Conservation (phyloP, 768 basidiomycete genomes). For the Coprinopsis marcescibilis region DNA sequence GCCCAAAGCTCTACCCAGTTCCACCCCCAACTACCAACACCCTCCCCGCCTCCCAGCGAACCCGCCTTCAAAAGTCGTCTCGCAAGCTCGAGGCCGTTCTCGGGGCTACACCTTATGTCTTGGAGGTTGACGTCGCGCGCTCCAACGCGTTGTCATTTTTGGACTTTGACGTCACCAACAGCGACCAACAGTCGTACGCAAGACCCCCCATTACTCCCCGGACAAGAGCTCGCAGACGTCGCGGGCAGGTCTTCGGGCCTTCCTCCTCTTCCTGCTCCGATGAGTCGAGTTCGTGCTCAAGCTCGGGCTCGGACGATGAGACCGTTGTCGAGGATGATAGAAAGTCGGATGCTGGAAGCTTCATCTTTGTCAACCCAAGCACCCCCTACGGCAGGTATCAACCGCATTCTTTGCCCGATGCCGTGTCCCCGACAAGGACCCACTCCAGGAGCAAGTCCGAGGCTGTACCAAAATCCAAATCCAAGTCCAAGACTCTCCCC, state of each 20-base stretch:
- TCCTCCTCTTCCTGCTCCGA: constrained; percentile 9
- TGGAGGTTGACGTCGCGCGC: constrained; percentile 21
- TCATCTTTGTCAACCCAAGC: constrained; percentile 15
- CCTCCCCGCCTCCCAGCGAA: constrained; percentile 39
- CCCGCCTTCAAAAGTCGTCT: constrained; percentile 51
- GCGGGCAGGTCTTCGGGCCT: constrained; percentile 11
- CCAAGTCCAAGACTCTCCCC: constrained; percentile 3
- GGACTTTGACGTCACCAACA: background rate
- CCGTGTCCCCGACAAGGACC: constrained; percentile 5
- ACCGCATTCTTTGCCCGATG: constrained; percentile 13
- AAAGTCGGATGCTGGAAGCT: constrained; percentile 13
- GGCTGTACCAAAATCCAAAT: constrained; percentile 1
- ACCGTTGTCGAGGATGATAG: constrained; percentile 9
- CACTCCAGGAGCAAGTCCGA: constrained; percentile 7
- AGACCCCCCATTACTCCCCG: constrained; percentile 11
- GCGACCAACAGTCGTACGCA: background rate
- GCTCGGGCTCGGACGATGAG: constrained; percentile 1
- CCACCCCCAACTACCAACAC: constrained; percentile 47
- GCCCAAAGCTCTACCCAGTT: no score
- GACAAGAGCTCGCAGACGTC: constrained; percentile 10
- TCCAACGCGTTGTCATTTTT: no score
- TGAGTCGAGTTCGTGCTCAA: constrained; percentile 1
- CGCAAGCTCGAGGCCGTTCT: constrained; percentile 52
- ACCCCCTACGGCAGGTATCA: constrained; percentile 3
- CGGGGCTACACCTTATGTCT: constrained; percentile 36